Percentiles rank a stretch among this genome's conserved stretches.
These are phyloP conservation scores for Epichloe bromicola DNA, from an alignment of 2,329 filamentous ascomycete species.

Conservation along the genomic window DNA sequence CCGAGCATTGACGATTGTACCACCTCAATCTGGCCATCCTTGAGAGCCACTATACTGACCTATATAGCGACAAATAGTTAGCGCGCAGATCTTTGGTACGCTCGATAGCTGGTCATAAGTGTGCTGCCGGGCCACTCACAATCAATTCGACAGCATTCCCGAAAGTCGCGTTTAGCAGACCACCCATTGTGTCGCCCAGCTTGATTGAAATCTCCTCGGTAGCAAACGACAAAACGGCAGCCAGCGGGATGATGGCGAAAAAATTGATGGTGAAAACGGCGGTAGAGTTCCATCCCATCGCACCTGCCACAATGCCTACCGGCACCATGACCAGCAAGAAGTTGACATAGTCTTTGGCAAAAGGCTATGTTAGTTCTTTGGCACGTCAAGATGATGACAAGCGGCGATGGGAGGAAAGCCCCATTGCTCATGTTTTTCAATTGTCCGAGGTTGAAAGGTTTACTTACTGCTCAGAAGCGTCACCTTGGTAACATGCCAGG, in stretches of 20 bases:
- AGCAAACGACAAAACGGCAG: constrained; percentile 61
- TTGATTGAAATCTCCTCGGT: constrained; percentile 65
- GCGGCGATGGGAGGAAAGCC: too few species aligned
- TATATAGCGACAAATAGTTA: constrained; percentile 20
- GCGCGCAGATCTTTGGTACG: not conserved
- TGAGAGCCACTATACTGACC: constrained; percentile 86
- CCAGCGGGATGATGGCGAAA: constrained; percentile 69
- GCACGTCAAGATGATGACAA: not conserved
- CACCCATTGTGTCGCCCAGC: constrained; percentile 61
- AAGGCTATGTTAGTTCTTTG: not conserved
- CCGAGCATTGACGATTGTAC: constrained; percentile 98
- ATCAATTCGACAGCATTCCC: constrained; percentile 72
- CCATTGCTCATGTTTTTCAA: not conserved
- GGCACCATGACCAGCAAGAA: constrained; percentile 62
- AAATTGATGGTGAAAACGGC: constrained; percentile 68
- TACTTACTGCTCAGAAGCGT: constrained; percentile 46
- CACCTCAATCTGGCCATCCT: constrained; percentile 76
- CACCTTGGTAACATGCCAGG: constrained; percentile 44
- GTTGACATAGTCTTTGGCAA: constrained; percentile 47
- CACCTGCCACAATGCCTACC: constrained; percentile 55
- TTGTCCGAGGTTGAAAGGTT: not conserved
- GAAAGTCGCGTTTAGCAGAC: constrained; percentile 63
- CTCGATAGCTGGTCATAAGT: too few species aligned
- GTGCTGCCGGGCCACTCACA: constrained; percentile 29
- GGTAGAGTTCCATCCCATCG: constrained; percentile 48